These are phyloP conservation scores for Aristolochia californica DNA, from an alignment of 164 flowering plant species.

Conservation along the genomic window DNA sequence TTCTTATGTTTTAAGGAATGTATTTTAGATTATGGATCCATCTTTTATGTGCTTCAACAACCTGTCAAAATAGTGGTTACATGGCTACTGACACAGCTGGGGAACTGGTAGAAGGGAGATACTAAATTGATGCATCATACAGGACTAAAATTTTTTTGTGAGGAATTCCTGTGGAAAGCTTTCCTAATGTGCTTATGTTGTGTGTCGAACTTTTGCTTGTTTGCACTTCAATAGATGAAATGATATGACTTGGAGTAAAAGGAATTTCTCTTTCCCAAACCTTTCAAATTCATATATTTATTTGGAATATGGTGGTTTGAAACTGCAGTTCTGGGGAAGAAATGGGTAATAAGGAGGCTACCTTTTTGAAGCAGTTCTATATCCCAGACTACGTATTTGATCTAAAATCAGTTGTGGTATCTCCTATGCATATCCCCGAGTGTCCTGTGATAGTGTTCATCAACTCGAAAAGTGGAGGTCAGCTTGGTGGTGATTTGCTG, in stretches of 20 bases:
- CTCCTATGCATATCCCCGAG: constrained; percentile 18
- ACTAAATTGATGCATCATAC: too few species aligned
- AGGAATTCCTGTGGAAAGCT: too few species aligned
- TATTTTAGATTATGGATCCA: too few species aligned
- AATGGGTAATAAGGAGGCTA: constrained; percentile 2
- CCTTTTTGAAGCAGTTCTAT: constrained; percentile 31
- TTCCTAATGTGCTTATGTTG: background rate
- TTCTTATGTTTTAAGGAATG: too few species aligned
- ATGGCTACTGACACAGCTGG: too few species aligned
- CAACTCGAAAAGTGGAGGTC: constrained; percentile 80
- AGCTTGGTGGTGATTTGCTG: constrained; percentile 69
- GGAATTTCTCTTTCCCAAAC: background rate
- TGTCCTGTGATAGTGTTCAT: constrained; percentile 79
- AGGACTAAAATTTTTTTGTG: too few species aligned
- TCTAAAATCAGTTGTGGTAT: constrained; percentile 17
- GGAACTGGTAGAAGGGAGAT: too few species aligned
- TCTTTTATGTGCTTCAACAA: too few species aligned
- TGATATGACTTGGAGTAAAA: background rate
- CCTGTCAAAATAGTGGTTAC: too few species aligned
- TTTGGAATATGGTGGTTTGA: background rate
- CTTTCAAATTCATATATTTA: background rate
- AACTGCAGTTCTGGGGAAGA: background rate
- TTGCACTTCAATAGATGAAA: too few species aligned
- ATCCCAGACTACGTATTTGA: constrained; percentile 61
- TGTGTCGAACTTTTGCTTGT: background rate